phyloP scores from a whole-genome alignment of 1,139 yeast species.

The Zygosaccharomyces sapae region DNA sequence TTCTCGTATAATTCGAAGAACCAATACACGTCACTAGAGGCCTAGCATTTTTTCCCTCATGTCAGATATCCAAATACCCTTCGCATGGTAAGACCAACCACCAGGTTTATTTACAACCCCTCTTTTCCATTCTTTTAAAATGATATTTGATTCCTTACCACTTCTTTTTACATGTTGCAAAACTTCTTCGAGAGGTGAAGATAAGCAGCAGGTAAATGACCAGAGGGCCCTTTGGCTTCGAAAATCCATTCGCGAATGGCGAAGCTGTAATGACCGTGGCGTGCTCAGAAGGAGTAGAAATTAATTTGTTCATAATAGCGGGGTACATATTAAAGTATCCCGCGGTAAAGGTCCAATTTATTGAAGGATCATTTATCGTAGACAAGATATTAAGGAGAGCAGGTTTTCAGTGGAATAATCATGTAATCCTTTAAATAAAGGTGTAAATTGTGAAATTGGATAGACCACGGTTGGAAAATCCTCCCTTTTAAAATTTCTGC shows the following conservation, averaged over 20 bases:
- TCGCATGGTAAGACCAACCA: conserved; percentile 99
- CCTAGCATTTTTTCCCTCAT: conserved; percentile 34
- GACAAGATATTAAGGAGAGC: conserved; percentile 60
- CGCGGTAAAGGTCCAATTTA: conserved; percentile 87
- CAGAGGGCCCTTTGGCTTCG: conserved; percentile 76
- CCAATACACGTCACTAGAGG: conserved; percentile 84
- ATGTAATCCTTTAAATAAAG: conserved; percentile 50
- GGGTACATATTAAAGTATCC: conserved; percentile 94
- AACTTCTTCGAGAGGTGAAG: conserved; percentile 70
- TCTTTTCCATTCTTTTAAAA: conserved; percentile 76
- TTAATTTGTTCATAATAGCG: conserved; percentile 57
- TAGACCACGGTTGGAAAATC: conserved; percentile 67
- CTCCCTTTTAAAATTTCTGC: conserved; percentile 26
- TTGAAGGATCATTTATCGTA: conserved; percentile 50
- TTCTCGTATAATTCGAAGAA: conserved; percentile 85
- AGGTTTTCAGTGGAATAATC: conserved; percentile 79
- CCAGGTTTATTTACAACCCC: conserved; percentile 76
- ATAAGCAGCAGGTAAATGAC: conserved; percentile 83
- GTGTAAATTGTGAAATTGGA: conserved; percentile 89
- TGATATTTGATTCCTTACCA: conserved; percentile 47
- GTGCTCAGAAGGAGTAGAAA: conserved; percentile 50
- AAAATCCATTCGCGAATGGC: conserved; percentile 91
- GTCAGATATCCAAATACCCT: conserved; percentile 85
- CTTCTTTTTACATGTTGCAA: conserved; percentile 49
- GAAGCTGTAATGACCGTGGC: conserved; percentile 87